Base-by-base conservation (phyloP, 2,329 filamentous ascomycete genomes). In the Sclerotinia spermophila region DNA sequence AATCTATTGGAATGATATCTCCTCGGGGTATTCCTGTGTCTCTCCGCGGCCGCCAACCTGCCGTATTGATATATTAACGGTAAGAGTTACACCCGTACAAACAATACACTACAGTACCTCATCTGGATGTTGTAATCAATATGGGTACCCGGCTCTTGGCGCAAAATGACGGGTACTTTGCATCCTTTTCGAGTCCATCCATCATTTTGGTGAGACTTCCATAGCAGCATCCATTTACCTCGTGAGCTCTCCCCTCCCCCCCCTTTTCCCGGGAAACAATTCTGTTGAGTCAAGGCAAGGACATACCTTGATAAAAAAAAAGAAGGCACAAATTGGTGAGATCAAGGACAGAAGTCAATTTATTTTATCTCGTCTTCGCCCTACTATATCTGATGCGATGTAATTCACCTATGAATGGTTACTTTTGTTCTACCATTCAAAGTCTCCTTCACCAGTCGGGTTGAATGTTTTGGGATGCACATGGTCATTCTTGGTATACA, bases 31-130 rank as follows among this genome's bases (percentile, higher is more conserved):
- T 70, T 70, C 60, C 42, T 40, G 61, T 66, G 60, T 66, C 21
- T 44, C 60, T 24, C 60, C 48, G 51, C 38, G 38, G 44, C 30
- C 68, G 42, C 51, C 61, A 56, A 66, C 67, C 48, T 70, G 48
- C 68, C 62, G 45, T 58, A 66, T 53, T 56, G 68, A 70, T 70
- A 70, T 66, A 48, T 70, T 45, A 70, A 70, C 68, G 68, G 60
- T 66, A 42, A 24, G 60, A 27, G 45, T 62, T 70, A 70, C 68
- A 67, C 62, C 68, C 68, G 61, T 70, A 67, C 61, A 70, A 48
- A 30, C 30, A 30, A 67, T 67, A 48, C 40, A 56, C 42, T 42
- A 42, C 40, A n/a, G n/a, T 42, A 24, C 59, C 30, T 33, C 42
- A 45, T 35, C 48, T 35, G 53, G 35, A 67, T 67, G 62, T 42